A percentile compares a stretch with the other conserved stretches of the same genome.
Conservation (phyloP, 306 rosid species). For the Lathyrus aphaca region DNA sequence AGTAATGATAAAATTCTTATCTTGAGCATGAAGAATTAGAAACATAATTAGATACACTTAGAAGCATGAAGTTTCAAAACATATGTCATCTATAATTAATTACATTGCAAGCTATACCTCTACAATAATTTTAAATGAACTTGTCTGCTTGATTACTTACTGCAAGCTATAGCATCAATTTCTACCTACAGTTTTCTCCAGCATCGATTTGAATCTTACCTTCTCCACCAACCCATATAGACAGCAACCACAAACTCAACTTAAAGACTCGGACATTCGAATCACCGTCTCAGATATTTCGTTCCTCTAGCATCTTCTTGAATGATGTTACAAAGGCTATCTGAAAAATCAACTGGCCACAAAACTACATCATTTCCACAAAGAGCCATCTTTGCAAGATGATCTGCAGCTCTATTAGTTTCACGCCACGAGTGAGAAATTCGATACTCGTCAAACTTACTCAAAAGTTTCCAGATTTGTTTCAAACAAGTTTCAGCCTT, state of each 20-base stretch:
- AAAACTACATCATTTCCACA: conserved; percentile 51
- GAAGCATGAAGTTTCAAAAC: too few species aligned
- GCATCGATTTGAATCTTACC: background rate
- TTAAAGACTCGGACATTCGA: background rate
- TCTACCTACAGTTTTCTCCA: background rate
- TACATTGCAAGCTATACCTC: background rate
- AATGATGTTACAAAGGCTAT: conserved; percentile 51
- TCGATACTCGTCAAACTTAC: conserved; percentile 44
- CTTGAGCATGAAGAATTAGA: too few species aligned
- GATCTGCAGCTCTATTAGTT: conserved; percentile 71
- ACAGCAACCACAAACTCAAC: background rate
- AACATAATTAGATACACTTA: too few species aligned
- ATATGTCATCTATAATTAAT: background rate
- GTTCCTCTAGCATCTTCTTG: conserved; percentile 59
- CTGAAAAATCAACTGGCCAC: conserved; percentile 57
- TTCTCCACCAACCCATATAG: background rate
- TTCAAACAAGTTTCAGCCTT: conserved; percentile 49
- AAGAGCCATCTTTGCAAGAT: conserved; percentile 63
- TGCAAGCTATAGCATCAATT: background rate
- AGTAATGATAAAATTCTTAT: too few species aligned
- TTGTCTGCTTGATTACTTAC: background rate
- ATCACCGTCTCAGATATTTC: conserved; percentile 47
- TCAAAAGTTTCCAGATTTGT: conserved; percentile 47
- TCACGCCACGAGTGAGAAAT: conserved; percentile 76
- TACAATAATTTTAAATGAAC: background rate